Base-by-base conservation (phyloP, 495 filamentous ascomycete species). In the Neurospora sp. region DNA sequence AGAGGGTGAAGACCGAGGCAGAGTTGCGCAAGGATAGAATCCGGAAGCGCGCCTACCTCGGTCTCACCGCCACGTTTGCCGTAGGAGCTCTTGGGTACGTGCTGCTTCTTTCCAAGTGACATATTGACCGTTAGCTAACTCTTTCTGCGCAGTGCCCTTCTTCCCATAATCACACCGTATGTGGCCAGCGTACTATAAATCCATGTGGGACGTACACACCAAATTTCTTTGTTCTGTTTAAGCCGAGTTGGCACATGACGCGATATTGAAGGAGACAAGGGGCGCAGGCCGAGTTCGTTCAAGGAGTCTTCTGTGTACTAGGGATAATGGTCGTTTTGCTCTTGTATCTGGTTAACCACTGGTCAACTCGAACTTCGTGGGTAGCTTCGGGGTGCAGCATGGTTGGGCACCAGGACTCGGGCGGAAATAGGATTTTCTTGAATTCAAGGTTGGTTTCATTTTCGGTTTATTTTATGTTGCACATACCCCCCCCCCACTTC, bases 21-120 rank as follows among this genome's bases (percentile, higher is more conserved):
- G 90, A 95, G 80, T 78, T 97, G 72, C 90, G 90, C 80, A 93
- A 91, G 80, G 92, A 97, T 81, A 90, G 87, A 74, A 91, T 97
- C 47, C 89, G 91, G 81, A 93, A 89, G 77, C 89, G 93, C 76
- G 93, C 95, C 70, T 85, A 96, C 72, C 85, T 96, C 76, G 94
- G 96, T 59, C 86, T 98, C 70, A 92, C 89, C 42, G 93, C 91
- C 53, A 93, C 91, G 31, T 87, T 97, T 80, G 91, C 79, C 39
- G 78, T 80, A 44, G 79, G 79, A 35, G 79, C 92, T 39, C 85
- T 98, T 82, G 94, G 94, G 95, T 98, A 86, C 83, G 94, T 90
- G 35, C 22, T 53, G n/a, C 41, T 7, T 37, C 12, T 38, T 37
- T 61, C 37, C 65, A 14, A 69, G 4, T 16, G 40, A 44, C 18